Base-by-base conservation (phyloP, 2,329 filamentous ascomycete species). In the Rachicladosporium sp. region DNA sequence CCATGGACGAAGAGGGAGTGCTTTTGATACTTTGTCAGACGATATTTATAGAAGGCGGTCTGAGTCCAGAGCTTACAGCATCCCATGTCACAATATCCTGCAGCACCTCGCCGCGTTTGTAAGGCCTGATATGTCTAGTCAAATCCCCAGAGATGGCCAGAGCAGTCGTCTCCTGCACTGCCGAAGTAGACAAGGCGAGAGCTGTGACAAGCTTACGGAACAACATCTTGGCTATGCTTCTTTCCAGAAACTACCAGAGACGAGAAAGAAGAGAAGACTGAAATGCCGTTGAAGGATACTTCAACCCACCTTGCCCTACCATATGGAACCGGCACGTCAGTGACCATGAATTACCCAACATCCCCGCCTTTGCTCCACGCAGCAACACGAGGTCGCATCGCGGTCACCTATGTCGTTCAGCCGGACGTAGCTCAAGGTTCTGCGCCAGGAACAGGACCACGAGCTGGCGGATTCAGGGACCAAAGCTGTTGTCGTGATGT, bases 81-180 rank as follows among this genome's bases (percentile, higher is more conserved):
- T 87, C 82, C 74, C 79, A 87, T 34, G 78, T 83, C 12, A 77
- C 73, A 50, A 75, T 68, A 54, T 74, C 64, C 51, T 77, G 74
- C 35, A 76, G 53, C 15, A 63, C 55, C 42, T 65, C 69, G 45
- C 34, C 70, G 62, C 48, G 34, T 12, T 69, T 69, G 46, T 66
- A 65, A 4, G 61, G 59, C 46, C 66, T 59, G 31, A 71, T 70
- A 45, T 69, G 63, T 12, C 67, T 55, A 48, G 69, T 65, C 8
- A 68, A 59, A 40, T 65, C 66, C 43, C 70, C 68, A 29, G 63
- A 68, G 43, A 74, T 59, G 9, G 68, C 61, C 43, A 69, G 58
- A 39, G 67, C 70, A 43, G 50, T 43, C 9, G 46, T 47, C 41
- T 44, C 42, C 36, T 49, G 46, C 2, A 50, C 23, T 8, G 50